These are phyloP conservation scores for Themeda triandra DNA, from an alignment of 176 grass and related monocot species.

Conservation along the genomic window DNA sequence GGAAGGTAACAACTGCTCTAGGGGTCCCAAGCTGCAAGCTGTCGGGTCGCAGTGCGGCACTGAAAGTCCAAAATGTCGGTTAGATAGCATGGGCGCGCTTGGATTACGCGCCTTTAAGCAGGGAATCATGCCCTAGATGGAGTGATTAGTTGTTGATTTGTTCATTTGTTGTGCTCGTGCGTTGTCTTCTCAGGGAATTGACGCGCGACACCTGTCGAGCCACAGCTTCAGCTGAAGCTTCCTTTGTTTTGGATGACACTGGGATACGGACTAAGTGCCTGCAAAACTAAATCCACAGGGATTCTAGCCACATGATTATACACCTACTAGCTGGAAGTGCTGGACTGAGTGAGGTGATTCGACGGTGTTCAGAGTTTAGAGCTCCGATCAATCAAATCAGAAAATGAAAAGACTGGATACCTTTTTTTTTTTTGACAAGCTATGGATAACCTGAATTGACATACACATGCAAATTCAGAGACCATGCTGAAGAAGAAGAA, in stretches of 20 bases:
- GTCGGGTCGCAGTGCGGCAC: neutral
- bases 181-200: neutral
- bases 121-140: neutral
- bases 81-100: neutral
- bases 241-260: neutral
- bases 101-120: conserved; percentile 7
- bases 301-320: neutral
- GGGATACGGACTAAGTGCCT: neutral
- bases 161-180: neutral
- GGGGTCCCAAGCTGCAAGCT: neutral
- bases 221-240: conserved; percentile 31
- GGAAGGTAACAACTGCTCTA: conserved; percentile 4
- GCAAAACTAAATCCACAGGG: neutral
- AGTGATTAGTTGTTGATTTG: neutral
- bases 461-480: neutral
- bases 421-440: too few relatives aligned
- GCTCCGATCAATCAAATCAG: neutral
- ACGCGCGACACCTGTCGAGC: neutral
- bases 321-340: neutral
- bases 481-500: neutral
- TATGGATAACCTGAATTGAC: neutral
- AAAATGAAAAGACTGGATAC: neutral
- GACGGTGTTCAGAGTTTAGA: neutral
- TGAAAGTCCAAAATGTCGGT: conserved; percentile 14
- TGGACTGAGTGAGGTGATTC: neutral